These are phyloP conservation scores for Yamadazyma conglobata DNA, from an alignment of 1,139 yeast genomes.

Conservation along the genomic window DNA sequence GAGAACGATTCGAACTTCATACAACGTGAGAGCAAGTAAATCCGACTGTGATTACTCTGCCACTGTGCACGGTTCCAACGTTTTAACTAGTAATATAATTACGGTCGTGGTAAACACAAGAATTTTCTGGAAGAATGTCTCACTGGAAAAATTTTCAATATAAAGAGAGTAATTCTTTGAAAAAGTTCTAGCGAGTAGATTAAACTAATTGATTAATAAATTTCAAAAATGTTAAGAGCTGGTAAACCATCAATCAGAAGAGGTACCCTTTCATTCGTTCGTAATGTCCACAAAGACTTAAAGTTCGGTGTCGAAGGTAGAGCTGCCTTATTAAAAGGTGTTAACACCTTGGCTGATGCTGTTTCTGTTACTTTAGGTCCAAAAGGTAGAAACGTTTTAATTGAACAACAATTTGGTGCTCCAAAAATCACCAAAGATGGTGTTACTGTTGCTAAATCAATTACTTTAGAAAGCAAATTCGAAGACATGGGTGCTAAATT, in stretches of 20 bases:
- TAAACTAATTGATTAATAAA: not conserved
- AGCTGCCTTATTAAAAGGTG: constrained; percentile 94
- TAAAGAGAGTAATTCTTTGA: constrained; percentile 4
- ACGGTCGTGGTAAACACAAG: constrained; percentile 9
- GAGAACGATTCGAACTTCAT: no score
- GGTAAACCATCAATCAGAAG: constrained; percentile 46
- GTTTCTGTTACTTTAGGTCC: constrained; percentile 98
- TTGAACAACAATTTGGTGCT: constrained; percentile 95
- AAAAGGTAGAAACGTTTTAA: constrained; percentile 95
- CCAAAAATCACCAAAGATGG: constrained; percentile 99
- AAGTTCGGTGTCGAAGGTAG: constrained; percentile 99
- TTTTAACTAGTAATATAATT: not conserved
- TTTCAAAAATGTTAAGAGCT: constrained; percentile 51
- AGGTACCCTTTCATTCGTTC: constrained; percentile 37
- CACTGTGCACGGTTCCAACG: not conserved
- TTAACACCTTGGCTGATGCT: constrained; percentile 94
- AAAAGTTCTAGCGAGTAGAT: no score
- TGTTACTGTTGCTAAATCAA: constrained; percentile 94
- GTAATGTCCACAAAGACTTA: constrained; percentile 84
- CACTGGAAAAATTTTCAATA: constrained; percentile 16
- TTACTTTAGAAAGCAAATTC: constrained; percentile 84
- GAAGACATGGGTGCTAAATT: constrained; percentile 97
- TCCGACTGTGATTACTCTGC: no score
- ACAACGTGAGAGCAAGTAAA: no score
- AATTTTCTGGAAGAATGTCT: constrained; percentile 16